Base-by-base conservation (phyloP, 2,329 filamentous ascomycete species). In the Cladorrhinum sp. region DNA sequence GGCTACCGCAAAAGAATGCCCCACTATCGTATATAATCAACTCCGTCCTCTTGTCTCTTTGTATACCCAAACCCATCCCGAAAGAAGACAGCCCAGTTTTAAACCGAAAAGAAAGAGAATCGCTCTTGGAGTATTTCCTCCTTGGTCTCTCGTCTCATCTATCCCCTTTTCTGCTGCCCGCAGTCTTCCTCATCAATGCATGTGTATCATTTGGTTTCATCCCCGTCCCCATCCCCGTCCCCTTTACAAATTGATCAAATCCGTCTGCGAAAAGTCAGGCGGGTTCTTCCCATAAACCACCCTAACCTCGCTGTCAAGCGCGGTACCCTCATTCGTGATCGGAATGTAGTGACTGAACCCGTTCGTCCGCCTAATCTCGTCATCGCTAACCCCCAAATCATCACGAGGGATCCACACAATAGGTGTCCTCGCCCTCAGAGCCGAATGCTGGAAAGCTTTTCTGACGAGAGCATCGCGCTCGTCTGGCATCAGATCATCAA, bases 371-470 rank as follows among this genome's bases (percentile, higher is more conserved):
- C 82, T 82, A 50, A 98, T 89, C 77, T 99, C 95, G 67, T 98
- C 94, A 68, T 96, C 92, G 66, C 90, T 92, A 60, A 99, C 85
- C 4, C 95, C 95, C 4, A 98, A 75, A 66, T 95, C 90, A 71
- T 99, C 95, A 10, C 89, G 86, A 0, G 95, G 95, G 50, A 99
- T 91, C 95, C 95, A 99, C 24, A 99, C 87, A 0, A 91, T 91
- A 0, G 95, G 95, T 57, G 92, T 84, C 57, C 90, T 85, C 1
- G 93, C 91, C 8, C 95, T 86, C 39, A 97, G 80, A 0, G 95
- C 95, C 33, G 87, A 88, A 71, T 99, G 95, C 75, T 93, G 88
- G 75, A 99, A 99, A 0, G 94, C 92, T 69, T 92, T 88, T 58
- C 88, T 88, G 12, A 95, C 90, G 42, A 98, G 84, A 61, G 86